phyloP scores from a whole-genome alignment of 257 asterid genomes.

The Parsonsia alboflavescens region DNA sequence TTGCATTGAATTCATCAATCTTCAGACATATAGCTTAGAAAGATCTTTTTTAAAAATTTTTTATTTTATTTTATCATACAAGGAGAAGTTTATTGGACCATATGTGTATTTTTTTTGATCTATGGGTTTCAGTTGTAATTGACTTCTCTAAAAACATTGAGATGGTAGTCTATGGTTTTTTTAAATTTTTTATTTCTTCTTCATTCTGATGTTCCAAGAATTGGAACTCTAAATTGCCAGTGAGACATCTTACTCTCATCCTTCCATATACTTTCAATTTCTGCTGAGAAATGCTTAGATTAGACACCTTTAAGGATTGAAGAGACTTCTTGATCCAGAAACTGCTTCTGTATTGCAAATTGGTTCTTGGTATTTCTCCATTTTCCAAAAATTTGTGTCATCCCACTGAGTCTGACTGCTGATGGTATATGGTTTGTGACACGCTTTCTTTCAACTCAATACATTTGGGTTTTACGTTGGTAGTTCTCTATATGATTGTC shows the following conservation, averaged over 20 bases:
- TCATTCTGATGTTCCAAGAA: background rate
- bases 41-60: no score
- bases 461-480: background rate
- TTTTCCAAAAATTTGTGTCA: background rate
- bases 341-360: background rate
- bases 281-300: background rate
- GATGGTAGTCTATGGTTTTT: background rate
- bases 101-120: background rate
- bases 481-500: background rate
- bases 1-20: background rate
- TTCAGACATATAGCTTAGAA: background rate
- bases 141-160: background rate
- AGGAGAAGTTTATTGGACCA: background rate
- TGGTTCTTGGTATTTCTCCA: background rate
- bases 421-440: no score
- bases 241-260: background rate
- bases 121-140: background rate
- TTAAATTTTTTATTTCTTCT: background rate
- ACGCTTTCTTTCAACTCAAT: background rate
- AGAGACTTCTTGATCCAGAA: background rate
- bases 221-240: background rate
- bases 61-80: background rate
- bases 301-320: background rate
- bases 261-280: background rate
- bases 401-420: background rate